These are phyloP conservation scores for Picocystis sp. DNA, from an alignment of 163 green algal genomes.

Conservation along the genomic window DNA sequence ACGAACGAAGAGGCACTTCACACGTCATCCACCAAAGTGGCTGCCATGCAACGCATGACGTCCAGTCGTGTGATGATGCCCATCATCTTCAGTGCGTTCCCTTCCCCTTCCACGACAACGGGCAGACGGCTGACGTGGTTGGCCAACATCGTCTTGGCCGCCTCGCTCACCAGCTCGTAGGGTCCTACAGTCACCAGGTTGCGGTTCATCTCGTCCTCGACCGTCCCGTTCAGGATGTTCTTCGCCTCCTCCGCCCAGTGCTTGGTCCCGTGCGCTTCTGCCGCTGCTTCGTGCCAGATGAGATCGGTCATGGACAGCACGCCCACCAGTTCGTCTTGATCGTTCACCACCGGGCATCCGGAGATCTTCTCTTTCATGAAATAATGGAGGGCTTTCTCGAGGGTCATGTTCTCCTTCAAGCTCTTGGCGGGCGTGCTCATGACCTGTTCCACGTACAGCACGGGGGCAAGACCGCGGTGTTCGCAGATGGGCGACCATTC, in stretches of 20 bases:
- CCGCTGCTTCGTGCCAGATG: conserved; percentile 1
- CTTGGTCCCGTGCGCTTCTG: too few species aligned
- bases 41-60: conserved; percentile 6
- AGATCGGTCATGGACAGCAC: conserved; percentile 7
- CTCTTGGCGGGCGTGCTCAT: background rate
- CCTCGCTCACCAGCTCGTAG: conserved; percentile 1
- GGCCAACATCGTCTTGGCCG: conserved; percentile 3
- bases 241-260: too few species aligned
- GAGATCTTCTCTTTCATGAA: conserved; percentile 3
- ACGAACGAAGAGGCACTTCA: too few species aligned
- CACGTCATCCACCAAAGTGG: background rate
- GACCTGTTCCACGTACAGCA: conserved; percentile 6
- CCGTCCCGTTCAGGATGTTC: too few species aligned
- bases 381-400: background rate
- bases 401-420: background rate
- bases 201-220: background rate
- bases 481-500: conserved; percentile 2
- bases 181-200: conserved; percentile 1
- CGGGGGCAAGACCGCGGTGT: background rate
- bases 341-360: conserved; percentile 2
- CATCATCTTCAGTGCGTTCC: background rate
- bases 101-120: background rate
- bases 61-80: conserved; percentile 5
- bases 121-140: conserved; percentile 1
- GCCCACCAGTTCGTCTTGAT: conserved; percentile 4